Percentiles rank a stretch among this genome's conserved stretches.
These are phyloP conservation scores for Corymbia citriodora DNA, from an alignment of 441 rosid genomes.

Conservation along the genomic window DNA sequence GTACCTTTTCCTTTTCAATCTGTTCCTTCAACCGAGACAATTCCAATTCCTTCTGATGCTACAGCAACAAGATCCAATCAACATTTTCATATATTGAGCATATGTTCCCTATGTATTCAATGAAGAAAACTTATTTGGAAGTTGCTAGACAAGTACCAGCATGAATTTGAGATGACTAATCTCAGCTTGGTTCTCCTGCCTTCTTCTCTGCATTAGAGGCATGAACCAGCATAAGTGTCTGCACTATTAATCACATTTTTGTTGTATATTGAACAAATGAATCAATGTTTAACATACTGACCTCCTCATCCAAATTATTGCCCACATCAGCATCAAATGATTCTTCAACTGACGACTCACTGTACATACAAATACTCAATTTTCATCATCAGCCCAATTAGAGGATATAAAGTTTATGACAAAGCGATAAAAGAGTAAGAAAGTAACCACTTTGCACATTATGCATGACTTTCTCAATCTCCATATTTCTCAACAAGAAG, in stretches of 20 bases:
- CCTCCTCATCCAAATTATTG: constrained; percentile 45
- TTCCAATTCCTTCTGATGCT: constrained; percentile 85
- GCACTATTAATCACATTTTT: constrained; percentile 4
- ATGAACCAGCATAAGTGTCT: constrained; percentile 8
- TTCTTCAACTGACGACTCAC: constrained; percentile 17
- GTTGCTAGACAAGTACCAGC: constrained; percentile 47
- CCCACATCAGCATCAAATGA: constrained; percentile 19
- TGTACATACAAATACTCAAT: constrained; percentile 27
- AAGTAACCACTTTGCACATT: background rate
- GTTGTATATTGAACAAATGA: background rate
- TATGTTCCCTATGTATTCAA: background rate
- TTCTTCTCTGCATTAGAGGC: constrained; percentile 34
- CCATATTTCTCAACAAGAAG: background rate
- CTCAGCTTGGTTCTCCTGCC: constrained; percentile 43
- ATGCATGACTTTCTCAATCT: background rate
- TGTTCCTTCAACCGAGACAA: constrained; percentile 66
- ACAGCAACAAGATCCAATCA: constrained; percentile 16
- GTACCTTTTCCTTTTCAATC: constrained; percentile 81
- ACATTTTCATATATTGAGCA: background rate
- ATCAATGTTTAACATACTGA: constrained; percentile 6
- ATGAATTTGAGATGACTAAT: constrained; percentile 54
- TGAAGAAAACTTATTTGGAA: background rate
- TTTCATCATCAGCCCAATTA: background rate
- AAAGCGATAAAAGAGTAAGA: background rate
- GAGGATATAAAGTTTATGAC: background rate